Base-by-base conservation (phyloP, 1,284 basidiomycete genomes). In the Prillingera fragicola region DNA sequence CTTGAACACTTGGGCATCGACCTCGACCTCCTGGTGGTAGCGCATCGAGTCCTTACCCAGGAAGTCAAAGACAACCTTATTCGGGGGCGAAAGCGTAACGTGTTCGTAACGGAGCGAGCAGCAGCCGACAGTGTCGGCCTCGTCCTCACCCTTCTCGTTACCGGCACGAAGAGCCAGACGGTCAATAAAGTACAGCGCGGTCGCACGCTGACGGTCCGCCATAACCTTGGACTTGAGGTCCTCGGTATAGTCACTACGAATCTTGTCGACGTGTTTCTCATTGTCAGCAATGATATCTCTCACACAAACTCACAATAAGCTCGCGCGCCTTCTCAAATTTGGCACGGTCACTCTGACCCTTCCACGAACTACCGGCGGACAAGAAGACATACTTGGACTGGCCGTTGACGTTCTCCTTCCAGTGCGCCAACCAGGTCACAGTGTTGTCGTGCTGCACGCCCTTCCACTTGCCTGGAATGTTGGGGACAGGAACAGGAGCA, bases 81-180 rank as follows among this genome's bases (percentile, higher is more conserved):
- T 83, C 8, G 90, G 89, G 10, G 83, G 82, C 59, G 86, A 81
- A 41, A 95, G 75, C 4, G 90, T 95, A 62, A 97, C 83, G 68
- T 97, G 91, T 69, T 96, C 89, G 69, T 84, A 91, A 19, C 90
- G 87, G 39, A 97, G 73, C 13, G 91, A 95, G 70, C 91, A 97
- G 73, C 92, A 96, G 67, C 91, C 91, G 45, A 96, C 89, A 0
- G 91, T 97, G 67, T 97, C 91, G 1, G 91, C 91, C 71, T 96
- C 91, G 55, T 97, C 91, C 61, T 95, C 92, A 35, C 90, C 91
- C 72, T 97, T 97, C 73, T 97, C 92, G 72, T 96, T 96, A 62
- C 91, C 91, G 36, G 90, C 91, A 78, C 91, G 87, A 66, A 97
- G 83, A 19, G 91, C 92, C 22, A 95, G 79, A 59, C 81, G 80